These are phyloP conservation scores for Fusarium drepaniforme DNA, from an alignment of 2,329 filamentous ascomycete species.

Conservation along the genomic window DNA sequence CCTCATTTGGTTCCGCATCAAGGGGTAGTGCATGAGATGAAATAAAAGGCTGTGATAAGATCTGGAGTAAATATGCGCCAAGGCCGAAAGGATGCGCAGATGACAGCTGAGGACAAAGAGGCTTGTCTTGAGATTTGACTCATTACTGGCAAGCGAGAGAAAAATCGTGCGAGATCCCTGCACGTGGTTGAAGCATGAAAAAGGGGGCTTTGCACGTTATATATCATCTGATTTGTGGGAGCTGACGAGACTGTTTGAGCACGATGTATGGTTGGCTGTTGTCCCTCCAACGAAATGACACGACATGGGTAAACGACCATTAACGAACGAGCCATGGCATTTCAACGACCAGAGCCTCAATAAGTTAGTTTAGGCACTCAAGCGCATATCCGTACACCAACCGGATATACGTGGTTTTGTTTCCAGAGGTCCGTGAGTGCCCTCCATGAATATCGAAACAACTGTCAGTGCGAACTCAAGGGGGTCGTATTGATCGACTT, in stretches of 20 bases:
- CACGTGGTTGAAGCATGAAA: background rate
- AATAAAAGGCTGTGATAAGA: background rate
- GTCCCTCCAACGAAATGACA: background rate
- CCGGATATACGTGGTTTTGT: background rate
- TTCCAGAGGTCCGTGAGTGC: background rate
- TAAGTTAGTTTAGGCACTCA: background rate
- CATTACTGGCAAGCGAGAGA: background rate
- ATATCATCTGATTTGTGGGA: background rate
- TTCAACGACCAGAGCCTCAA: background rate
- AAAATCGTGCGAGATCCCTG: background rate
- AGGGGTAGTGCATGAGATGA: conserved; percentile 60
- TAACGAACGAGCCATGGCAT: background rate
- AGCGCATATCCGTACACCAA: background rate
- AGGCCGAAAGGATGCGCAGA: background rate
- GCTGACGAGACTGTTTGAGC: background rate
- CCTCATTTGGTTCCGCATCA: conserved; percentile 53
- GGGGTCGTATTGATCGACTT: background rate
- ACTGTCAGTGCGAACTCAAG: background rate
- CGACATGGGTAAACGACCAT: background rate
- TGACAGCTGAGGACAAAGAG: background rate
- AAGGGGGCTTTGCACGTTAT: background rate
- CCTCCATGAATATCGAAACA: background rate
- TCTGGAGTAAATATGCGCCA: background rate
- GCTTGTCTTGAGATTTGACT: background rate
- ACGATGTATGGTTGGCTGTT: background rate